Base-by-base conservation (phyloP, 1,284 basidiomycete species). In the Rhodotorula glutinis region DNA sequence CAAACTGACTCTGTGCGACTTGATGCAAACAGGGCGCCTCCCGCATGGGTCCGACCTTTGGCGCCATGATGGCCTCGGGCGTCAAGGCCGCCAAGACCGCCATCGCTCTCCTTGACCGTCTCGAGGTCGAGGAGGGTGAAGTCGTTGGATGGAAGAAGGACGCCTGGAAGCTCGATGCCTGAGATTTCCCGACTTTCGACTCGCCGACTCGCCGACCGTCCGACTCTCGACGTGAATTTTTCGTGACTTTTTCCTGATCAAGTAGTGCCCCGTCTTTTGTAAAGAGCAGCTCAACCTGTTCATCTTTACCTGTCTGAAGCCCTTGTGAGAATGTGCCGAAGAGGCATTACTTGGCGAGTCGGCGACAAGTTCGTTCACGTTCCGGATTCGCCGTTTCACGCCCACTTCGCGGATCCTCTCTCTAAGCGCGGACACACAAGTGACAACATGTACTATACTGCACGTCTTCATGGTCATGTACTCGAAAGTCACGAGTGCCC, bases 21-120 rank as follows among this genome's bases (percentile, higher is more conserved):
- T 30, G 25, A 14, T 29, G 17, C 52, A 16, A 19, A 29, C 21
- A 57, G 29, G 61, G 59, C 23, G 21, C 51, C 0, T 44, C 41
- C 1, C 27, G 59, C 16, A 60, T 53, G 52, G 59, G 59, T 2
- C 88, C 88, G 14, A 89, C 88, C 16, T 76, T 74, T 57, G 74
- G 67, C 25, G 89, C 87, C 1, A 91, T 91, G 88, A 86, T 90
- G 80, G 87, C 82, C 11, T 87, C 86, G 74, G 89, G 89, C 21
- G 83, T 88, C 76, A 90, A 88, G 76, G 89, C 88, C 27, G 88
- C 88, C 5, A 83, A 85, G 67, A 88, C 89, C 76, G 88, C 88
- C 1, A 84, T 88, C 61, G 85, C 83, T 59, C 81, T 87, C 53
- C 80, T 86, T 62, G 85, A 89, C 72, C 78, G 81, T 52, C 81